These are phyloP conservation scores for Bolboschoenus planiculmis DNA, from an alignment of 176 grass and related monocot species.

Conservation along the genomic window DNA sequence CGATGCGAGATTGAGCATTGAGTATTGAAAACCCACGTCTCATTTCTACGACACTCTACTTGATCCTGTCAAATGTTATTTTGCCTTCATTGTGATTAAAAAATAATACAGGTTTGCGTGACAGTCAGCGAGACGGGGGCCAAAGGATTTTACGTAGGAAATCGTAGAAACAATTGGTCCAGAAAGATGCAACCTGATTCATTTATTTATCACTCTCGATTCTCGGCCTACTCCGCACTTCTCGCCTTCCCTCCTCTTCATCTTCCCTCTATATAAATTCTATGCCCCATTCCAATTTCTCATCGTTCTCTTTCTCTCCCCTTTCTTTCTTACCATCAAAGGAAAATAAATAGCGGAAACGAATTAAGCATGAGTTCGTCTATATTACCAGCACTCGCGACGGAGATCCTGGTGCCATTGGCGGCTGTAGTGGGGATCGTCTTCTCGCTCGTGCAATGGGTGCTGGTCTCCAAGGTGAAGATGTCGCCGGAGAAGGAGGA, in stretches of 20 bases:
- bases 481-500: slow-evolving; percentile 31
- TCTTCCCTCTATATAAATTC: slow-evolving; percentile 4
- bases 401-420: slow-evolving; percentile 58
- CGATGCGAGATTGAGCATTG: not conserved
- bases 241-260: not conserved
- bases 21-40: not conserved
- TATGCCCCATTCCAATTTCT: not conserved
- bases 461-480: slow-evolving; percentile 69
- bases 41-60: not conserved
- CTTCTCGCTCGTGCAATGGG: slow-evolving; percentile 69
- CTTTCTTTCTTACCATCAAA: not conserved
- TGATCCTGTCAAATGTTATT: not conserved
- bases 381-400: slow-evolving; percentile 60
- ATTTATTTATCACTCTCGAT: not conserved
- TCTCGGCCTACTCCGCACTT: not conserved
- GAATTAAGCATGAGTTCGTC: slow-evolving; percentile 29
- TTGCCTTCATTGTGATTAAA: not conserved
- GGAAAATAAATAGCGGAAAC: not conserved
- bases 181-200: not conserved
- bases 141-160: not conserved
- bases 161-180: not conserved
- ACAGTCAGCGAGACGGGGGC: no score
- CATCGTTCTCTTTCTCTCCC: not conserved
- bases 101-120: not conserved
- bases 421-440: slow-evolving; percentile 64